phyloP scores from a whole-genome alignment of 345 rosid genomes.

The Microthlaspi erraticum region DNA sequence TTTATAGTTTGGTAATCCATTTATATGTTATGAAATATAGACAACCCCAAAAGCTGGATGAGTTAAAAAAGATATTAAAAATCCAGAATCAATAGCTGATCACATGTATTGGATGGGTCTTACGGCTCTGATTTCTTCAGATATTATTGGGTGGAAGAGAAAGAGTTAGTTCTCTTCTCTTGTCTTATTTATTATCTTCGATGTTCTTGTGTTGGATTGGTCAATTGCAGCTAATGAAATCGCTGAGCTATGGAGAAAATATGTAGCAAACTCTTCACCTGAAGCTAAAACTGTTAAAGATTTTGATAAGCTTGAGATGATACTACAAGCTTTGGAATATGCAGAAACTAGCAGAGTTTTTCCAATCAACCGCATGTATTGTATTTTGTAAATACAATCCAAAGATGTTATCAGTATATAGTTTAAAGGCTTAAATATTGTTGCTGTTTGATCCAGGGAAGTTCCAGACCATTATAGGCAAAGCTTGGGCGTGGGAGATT shows the following conservation, averaged over 20 bases:
- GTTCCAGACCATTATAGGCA: slow-evolving; percentile 84
- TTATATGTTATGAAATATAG: slow-evolving; percentile 40
- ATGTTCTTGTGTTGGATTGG: neutral
- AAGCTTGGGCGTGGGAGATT: slow-evolving; percentile 87
- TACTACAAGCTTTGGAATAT: slow-evolving; percentile 95
- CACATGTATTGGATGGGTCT: slow-evolving; percentile 97
- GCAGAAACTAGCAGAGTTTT: slow-evolving; percentile 75
- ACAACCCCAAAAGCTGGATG: slow-evolving; percentile 94
- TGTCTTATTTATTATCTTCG: neutral
- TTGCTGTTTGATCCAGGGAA: slow-evolving; percentile 59
- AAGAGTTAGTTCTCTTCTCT: slow-evolving; percentile 55
- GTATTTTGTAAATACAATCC: neutral
- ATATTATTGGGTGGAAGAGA: slow-evolving; percentile 84
- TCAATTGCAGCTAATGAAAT: slow-evolving; percentile 79
- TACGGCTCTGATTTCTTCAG: slow-evolving; percentile 79
- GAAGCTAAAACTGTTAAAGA: slow-evolving; percentile 97
- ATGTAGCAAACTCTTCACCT: slow-evolving; percentile 83
- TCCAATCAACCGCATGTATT: slow-evolving; percentile 84
- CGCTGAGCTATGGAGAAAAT: slow-evolving; percentile 78
- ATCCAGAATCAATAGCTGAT: slow-evolving; percentile 89
- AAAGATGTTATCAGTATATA: neutral
- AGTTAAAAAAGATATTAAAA: slow-evolving; percentile 68
- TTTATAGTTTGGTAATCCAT: too few species aligned
- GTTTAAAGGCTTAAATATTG: neutral
- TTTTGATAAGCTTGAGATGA: slow-evolving; percentile 92